Conservation (phyloP, 2,329 filamentous ascomycete species). For the Talaromyces amestolkiae region DNA sequence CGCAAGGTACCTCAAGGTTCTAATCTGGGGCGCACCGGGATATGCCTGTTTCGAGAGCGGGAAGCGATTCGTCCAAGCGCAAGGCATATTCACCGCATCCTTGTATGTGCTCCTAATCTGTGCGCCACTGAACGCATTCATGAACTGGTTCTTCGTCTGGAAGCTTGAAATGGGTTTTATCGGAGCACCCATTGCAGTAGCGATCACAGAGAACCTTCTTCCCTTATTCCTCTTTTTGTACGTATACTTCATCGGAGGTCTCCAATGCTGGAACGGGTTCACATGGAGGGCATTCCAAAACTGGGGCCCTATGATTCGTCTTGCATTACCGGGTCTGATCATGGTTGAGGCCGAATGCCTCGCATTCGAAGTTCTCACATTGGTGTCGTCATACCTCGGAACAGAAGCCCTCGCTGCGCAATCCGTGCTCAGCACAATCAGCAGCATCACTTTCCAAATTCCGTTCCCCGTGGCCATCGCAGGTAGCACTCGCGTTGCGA, state of each 20-base stretch:
- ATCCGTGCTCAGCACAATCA: conserved; percentile 75
- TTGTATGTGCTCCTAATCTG: conserved; percentile 81
- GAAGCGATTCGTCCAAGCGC: conserved; percentile 86
- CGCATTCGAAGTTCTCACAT: conserved; percentile 85
- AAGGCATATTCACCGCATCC: conserved; percentile 78
- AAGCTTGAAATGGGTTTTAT: conserved; percentile 66
- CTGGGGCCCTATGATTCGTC: conserved; percentile 80
- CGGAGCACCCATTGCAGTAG: conserved; percentile 75
- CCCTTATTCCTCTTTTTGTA: conserved; percentile 71
- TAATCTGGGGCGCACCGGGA: conserved; percentile 69
- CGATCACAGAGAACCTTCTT: conserved; percentile 71
- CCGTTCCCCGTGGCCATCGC: conserved; percentile 91
- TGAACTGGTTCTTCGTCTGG: conserved; percentile 83
- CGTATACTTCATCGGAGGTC: conserved; percentile 67
- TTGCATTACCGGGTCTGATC: conserved; percentile 82
- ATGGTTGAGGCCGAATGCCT: conserved; percentile 95
- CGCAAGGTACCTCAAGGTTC: conserved; percentile 69
- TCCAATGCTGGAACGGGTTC: conserved; percentile 79
- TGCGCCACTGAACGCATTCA: conserved; percentile 73
- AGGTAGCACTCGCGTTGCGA: conserved; percentile 82
- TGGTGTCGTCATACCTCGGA: conserved; percentile 77
- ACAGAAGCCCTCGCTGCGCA: conserved; percentile 81
- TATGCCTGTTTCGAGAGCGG: conserved; percentile 73
- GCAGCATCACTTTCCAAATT: conserved; percentile 80
- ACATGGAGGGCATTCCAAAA: conserved; percentile 67